These are phyloP conservation scores for Wickerhamiella parazyma DNA, from an alignment of 805 yeast species.

Conservation along the genomic window DNA sequence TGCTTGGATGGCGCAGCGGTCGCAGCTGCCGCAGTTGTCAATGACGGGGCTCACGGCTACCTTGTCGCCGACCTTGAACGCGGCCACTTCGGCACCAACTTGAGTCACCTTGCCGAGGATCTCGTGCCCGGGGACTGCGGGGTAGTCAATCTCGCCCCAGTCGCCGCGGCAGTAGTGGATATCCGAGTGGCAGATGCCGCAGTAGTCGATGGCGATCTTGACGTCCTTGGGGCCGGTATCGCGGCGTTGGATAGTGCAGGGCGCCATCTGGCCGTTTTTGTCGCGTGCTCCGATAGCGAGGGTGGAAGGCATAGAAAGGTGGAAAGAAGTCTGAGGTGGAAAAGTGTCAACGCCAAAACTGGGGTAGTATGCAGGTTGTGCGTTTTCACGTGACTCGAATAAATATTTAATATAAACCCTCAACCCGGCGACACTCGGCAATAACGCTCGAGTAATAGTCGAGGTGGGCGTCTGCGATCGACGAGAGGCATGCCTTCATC, in stretches of 20 bases:
- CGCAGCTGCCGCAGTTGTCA: slow-evolving; percentile 47
- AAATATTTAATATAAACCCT: background rate
- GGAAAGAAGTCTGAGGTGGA: too few species aligned
- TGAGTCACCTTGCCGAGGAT: slow-evolving; percentile 27
- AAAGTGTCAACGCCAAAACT: too few species aligned
- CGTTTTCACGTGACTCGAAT: too few species aligned
- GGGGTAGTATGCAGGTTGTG: too few species aligned
- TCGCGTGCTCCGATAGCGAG: slow-evolving; percentile 12
- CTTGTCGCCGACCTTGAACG: slow-evolving; percentile 49
- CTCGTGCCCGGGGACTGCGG: slow-evolving; percentile 39
- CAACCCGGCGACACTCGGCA: slow-evolving; percentile 44
- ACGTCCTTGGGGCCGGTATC: slow-evolving; percentile 22
- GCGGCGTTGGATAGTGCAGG: slow-evolving; percentile 14
- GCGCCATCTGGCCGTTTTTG: slow-evolving; percentile 4
- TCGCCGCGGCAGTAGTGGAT: slow-evolving; percentile 38
- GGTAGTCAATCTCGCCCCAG: slow-evolving; percentile 33
- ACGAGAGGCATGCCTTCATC: slow-evolving; percentile 52
- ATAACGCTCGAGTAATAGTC: slow-evolving; percentile 56
- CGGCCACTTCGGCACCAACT: slow-evolving; percentile 43
- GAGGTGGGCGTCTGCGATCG: slow-evolving; percentile 65
- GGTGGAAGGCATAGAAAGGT: background rate
- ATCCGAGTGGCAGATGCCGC: slow-evolving; percentile 46
- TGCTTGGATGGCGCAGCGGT: slow-evolving; percentile 40
- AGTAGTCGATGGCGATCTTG: slow-evolving; percentile 19
- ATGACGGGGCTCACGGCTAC: slow-evolving; percentile 72